Evolutionary conservation across 2,329 filamentous ascomycete species (phyloP).

Genomic region (Leptographium wingfieldii): DNA sequence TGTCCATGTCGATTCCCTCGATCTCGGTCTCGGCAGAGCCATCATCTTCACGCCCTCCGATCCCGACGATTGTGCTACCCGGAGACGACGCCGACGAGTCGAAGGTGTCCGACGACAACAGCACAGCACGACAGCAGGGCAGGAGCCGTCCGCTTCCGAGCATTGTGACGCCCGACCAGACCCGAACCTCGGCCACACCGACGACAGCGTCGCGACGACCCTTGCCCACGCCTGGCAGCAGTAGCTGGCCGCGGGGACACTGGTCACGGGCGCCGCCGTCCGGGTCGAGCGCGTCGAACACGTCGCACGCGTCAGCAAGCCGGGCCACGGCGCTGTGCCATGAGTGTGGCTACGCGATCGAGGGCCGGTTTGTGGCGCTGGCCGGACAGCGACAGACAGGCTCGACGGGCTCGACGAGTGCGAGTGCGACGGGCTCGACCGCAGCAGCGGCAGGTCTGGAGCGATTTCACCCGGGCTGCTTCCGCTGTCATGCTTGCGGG

Average conservation of each 20-base stretch:
- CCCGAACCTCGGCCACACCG: slow-evolving; percentile 13
- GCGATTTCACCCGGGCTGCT: slow-evolving; percentile 89
- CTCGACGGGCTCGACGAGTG: neutral
- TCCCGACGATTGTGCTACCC: slow-evolving; percentile 30
- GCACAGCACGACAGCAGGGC: slow-evolving; percentile 4
- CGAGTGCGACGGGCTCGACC: neutral
- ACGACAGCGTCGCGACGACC: slow-evolving; percentile 24
- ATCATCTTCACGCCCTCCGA: slow-evolving; percentile 14
- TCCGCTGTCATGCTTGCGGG: slow-evolving; percentile 76
- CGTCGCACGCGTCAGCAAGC: slow-evolving; percentile 12
- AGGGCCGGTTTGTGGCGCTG: slow-evolving; percentile 80
- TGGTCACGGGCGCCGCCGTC: slow-evolving; percentile 38
- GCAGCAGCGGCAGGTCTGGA: slow-evolving; percentile 1
- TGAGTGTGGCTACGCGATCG: slow-evolving; percentile 71
- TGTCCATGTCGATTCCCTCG: slow-evolving; percentile 16
- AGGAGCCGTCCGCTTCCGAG: slow-evolving; percentile 23
- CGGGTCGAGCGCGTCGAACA: neutral
- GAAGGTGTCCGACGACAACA: slow-evolving; percentile 24
- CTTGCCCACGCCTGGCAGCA: slow-evolving; percentile 34
- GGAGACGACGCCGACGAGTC: slow-evolving; percentile 14
- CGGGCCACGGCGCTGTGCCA: slow-evolving; percentile 64
- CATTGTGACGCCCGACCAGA: slow-evolving; percentile 26
- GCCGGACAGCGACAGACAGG: slow-evolving; percentile 38
- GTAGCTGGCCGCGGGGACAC: slow-evolving; percentile 32
- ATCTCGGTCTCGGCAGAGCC: slow-evolving; percentile 22